phyloP scores from a whole-genome alignment of 202 grass and related monocot species.

The Zizania palustris region DNA sequence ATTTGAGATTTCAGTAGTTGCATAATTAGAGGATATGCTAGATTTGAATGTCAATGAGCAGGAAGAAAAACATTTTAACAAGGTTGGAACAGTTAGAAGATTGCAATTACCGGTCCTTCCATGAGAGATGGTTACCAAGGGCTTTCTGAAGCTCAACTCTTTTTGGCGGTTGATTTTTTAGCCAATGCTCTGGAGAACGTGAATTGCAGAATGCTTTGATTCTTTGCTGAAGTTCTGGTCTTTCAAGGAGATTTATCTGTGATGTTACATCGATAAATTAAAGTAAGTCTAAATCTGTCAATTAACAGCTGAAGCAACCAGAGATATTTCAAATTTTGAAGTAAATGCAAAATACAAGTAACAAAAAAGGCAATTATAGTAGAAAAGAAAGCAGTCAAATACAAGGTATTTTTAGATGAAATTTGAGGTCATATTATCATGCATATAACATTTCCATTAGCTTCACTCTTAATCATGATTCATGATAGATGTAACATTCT shows the following conservation, averaged over 20 bases:
- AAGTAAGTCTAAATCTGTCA: constrained; percentile 26
- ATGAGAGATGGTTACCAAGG: constrained; percentile 97
- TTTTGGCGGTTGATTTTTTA: constrained; percentile 92
- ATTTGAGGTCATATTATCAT: not conserved
- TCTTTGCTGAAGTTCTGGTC: constrained; percentile 84
- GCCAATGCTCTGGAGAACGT: constrained; percentile 82
- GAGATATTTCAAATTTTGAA: constrained; percentile 6
- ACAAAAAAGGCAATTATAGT: not conserved
- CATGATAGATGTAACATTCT: not conserved
- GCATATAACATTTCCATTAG: not conserved
- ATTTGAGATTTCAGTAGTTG: constrained; percentile 13
- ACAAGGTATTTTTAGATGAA: not conserved
- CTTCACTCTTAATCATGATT: not conserved
- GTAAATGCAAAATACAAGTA: constrained; percentile 17
- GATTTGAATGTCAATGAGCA: constrained; percentile 18
- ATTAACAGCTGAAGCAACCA: constrained; percentile 24
- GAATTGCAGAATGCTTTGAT: constrained; percentile 74
- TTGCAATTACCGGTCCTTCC: constrained; percentile 90
- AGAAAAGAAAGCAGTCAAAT: not conserved
- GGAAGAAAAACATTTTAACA: constrained; percentile 19
- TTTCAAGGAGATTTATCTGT: constrained; percentile 96
- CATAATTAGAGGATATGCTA: constrained; percentile 10
- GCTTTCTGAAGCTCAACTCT: constrained; percentile 97
- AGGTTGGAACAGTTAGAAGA: constrained; percentile 24
- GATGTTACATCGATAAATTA: constrained; percentile 35